Conservation (phyloP, 2,329 filamentous ascomycete species). For the Tolypocladium nubicola region DNA sequence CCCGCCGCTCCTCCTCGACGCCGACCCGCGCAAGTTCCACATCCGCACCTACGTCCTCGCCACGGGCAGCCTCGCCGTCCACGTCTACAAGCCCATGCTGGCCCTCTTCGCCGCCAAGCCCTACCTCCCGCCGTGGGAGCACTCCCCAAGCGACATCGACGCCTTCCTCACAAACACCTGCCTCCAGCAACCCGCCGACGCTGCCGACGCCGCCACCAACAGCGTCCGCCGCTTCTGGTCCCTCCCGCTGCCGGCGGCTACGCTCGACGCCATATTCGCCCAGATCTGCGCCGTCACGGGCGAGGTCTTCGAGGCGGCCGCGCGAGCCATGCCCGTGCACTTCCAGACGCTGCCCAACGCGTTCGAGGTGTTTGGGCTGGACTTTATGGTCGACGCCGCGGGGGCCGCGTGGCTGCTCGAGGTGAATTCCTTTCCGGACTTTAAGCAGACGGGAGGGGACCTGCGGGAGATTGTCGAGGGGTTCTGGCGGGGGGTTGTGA, state of each 20-base stretch:
- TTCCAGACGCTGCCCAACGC: slow-evolving; percentile 83
- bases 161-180: slow-evolving; percentile 93
- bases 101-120: slow-evolving; percentile 75
- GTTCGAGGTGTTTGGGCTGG: slow-evolving; percentile 86
- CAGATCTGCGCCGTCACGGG: slow-evolving; percentile 68
- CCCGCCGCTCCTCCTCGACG: slow-evolving; percentile 60
- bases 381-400: slow-evolving; percentile 68
- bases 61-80: slow-evolving; percentile 65
- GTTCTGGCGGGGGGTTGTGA: slow-evolving; percentile 66
- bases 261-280: slow-evolving; percentile 54
- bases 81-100: slow-evolving; percentile 85
- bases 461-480: slow-evolving; percentile 61
- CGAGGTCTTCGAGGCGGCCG: slow-evolving; percentile 79
- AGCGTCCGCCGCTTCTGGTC: slow-evolving; percentile 69
- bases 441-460: slow-evolving; percentile 82
- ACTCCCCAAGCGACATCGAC: slow-evolving; percentile 42
- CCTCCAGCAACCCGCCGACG: slow-evolving; percentile 52
- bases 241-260: slow-evolving; percentile 34
- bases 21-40: slow-evolving; percentile 78
- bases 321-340: slow-evolving; percentile 73
- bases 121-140: slow-evolving; percentile 56
- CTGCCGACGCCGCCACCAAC: slow-evolving; percentile 20
- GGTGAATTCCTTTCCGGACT: slow-evolving; percentile 94
- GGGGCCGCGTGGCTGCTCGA: slow-evolving; percentile 70
- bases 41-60: slow-evolving; percentile 86